phyloP scores from a whole-genome alignment of 441 rosid genomes.

The Pelargonium fulgidum region DNA sequence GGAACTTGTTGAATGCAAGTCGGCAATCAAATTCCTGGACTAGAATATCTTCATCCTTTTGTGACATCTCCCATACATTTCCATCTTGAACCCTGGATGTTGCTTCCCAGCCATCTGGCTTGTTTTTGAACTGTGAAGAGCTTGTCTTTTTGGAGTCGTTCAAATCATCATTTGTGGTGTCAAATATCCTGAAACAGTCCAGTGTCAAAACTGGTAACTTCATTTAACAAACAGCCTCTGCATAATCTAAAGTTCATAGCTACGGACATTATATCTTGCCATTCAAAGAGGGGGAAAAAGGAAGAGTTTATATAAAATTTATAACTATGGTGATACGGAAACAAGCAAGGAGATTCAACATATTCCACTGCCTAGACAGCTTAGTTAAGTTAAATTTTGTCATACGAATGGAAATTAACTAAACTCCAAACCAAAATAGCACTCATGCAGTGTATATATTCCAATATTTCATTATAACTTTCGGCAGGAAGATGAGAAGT shows the following conservation, averaged over 20 bases:
- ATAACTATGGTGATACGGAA: neutral
- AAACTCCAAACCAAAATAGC: too few relatives aligned
- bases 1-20: constrained; percentile 77
- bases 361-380: too few relatives aligned
- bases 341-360: neutral
- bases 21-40: constrained; percentile 88
- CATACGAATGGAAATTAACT: too few relatives aligned
- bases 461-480: neutral
- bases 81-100: constrained; percentile 72
- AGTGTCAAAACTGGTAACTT: neutral
- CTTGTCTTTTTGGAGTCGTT: constrained; percentile 45
- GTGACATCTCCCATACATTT: constrained; percentile 88
- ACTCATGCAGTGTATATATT: too few relatives aligned
- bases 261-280: neutral
- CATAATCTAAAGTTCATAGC: neutral
- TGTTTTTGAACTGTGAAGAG: constrained; percentile 62
- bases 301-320: too few relatives aligned
- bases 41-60: constrained; percentile 89
- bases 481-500: neutral
- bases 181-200: constrained; percentile 52
- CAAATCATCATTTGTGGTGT: constrained; percentile 49
- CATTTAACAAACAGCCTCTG: neutral
- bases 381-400: too few relatives aligned
- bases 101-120: constrained; percentile 97
- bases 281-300: too few relatives aligned